Conservation (phyloP, 2,329 filamentous ascomycete genomes). For the Pseudocercospora musae region DNA sequence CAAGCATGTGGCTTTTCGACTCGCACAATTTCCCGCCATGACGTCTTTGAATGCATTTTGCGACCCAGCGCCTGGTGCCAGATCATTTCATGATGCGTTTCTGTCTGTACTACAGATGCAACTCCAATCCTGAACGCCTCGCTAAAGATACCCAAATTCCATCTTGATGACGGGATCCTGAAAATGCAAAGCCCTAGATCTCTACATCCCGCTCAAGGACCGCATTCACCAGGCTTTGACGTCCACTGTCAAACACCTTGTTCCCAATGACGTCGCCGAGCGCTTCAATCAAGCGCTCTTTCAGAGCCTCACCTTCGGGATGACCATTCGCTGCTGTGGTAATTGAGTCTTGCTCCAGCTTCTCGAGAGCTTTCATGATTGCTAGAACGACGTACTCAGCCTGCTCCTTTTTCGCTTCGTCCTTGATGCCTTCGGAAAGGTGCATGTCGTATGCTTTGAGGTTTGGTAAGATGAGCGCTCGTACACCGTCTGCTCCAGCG, state of each 20-base stretch:
- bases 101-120: background rate
- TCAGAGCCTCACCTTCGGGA: conserved; percentile 40
- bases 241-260: conserved; percentile 40
- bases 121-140: background rate
- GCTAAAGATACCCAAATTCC: background rate
- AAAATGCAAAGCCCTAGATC: background rate
- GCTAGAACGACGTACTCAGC: conserved; percentile 59
- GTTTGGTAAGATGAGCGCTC: conserved; percentile 63
- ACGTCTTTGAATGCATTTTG: background rate
- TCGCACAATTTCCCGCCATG: background rate
- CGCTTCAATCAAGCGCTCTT: conserved; percentile 41
- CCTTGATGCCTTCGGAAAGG: conserved; percentile 54
- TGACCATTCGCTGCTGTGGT: conserved; percentile 38
- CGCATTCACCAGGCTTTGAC: conserved; percentile 29
- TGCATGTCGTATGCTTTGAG: conserved; percentile 62
- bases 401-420: conserved; percentile 55
- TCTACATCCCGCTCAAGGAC: background rate
- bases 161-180: background rate
- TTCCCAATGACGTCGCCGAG: conserved; percentile 45
- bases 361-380: conserved; percentile 55
- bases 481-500: conserved; percentile 65
- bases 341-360: conserved; percentile 48
- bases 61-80: background rate
- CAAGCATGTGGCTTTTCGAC: too few species aligned
- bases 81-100: background rate